Conservation (phyloP, 2,329 filamentous ascomycete species). For the Trichoderma polysporum region DNA sequence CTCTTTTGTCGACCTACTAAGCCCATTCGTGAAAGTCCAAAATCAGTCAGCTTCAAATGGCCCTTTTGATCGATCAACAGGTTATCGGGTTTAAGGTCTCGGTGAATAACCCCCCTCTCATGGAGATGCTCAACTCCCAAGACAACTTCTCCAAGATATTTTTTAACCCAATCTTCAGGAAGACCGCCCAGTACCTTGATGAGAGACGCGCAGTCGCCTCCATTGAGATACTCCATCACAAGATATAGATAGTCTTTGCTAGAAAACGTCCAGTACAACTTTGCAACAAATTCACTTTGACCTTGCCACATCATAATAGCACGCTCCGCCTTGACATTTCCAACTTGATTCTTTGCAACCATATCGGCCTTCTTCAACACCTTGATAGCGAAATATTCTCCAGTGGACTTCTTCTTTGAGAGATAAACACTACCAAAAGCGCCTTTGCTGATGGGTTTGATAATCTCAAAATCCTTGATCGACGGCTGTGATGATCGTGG, state of each 20-base stretch:
- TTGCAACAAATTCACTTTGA: slow-evolving; percentile 97
- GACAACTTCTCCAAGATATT: slow-evolving; percentile 93
- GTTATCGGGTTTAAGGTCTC: slow-evolving; percentile 96
- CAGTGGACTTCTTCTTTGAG: slow-evolving; percentile 97
- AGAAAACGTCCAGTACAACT: slow-evolving; percentile 99
- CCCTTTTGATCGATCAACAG: slow-evolving; percentile 95
- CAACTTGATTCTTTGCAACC: slow-evolving; percentile 99
- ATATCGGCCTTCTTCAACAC: slow-evolving; percentile 99
- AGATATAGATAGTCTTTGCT: slow-evolving; percentile 99
- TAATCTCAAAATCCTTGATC: slow-evolving; percentile 99
- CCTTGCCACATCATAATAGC: slow-evolving; percentile 99
- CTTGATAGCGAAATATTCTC: slow-evolving; percentile 98
- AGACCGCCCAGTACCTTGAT: slow-evolving; percentile 92
- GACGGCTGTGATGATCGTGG: slow-evolving; percentile 88
- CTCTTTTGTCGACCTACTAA: slow-evolving; percentile 94
- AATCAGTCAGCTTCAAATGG: slow-evolving; percentile 95
- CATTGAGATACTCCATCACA: slow-evolving; percentile 99
- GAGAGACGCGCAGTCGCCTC: slow-evolving; percentile 92
- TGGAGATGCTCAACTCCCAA: slow-evolving; percentile 97
- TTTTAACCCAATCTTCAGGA: slow-evolving; percentile 96
- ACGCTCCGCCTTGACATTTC: slow-evolving; percentile 96
- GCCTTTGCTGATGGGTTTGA: slow-evolving; percentile 98
- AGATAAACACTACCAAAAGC: slow-evolving; percentile 97
- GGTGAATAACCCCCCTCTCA: slow-evolving; percentile 90
- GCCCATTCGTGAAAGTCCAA: slow-evolving; percentile 95